A percentile compares a stretch with the other conserved stretches of the same genome.
Conservation (phyloP, 2,329 filamentous ascomycete species). For the Clonostachys chloroleuca region DNA sequence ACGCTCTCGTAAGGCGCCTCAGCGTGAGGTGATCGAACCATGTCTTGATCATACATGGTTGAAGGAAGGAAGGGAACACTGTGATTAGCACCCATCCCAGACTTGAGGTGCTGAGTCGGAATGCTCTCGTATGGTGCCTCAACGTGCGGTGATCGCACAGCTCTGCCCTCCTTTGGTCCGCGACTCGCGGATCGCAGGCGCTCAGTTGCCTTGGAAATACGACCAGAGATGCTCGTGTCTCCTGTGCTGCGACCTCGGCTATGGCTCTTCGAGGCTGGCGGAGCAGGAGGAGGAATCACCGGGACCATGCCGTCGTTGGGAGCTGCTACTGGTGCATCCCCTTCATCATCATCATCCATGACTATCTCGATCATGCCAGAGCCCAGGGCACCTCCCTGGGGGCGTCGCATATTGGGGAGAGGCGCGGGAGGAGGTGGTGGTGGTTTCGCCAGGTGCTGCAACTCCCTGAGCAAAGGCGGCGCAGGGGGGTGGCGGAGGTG, state of each 20-base stretch:
- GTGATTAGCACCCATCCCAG: constrained; percentile 1
- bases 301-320: constrained; percentile 38
- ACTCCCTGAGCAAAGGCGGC: constrained; percentile 54
- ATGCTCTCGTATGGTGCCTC: constrained; percentile 37
- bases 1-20: constrained; percentile 1
- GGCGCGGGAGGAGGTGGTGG: constrained; percentile 60
- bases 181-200: constrained; percentile 57
- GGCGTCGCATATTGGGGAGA: constrained; percentile 36
- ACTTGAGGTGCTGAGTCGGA: constrained; percentile 20
- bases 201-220: constrained; percentile 54
- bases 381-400: constrained; percentile 36
- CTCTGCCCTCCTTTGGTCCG: constrained; percentile 35
- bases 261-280: constrained; percentile 45
- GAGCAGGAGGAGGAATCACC: constrained; percentile 37
- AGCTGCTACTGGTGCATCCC: constrained; percentile 20
- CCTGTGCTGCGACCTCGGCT: constrained; percentile 52
- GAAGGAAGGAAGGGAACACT: too few species aligned
- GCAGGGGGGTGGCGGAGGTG: constrained; percentile 43
- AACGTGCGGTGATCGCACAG: constrained; percentile 10
- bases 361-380: constrained; percentile 62
- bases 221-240: constrained; percentile 46
- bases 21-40: constrained; percentile 5
- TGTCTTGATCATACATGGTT: too few species aligned
- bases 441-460: constrained; percentile 56
- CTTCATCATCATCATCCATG: constrained; percentile 53